Evolutionary conservation across 2,329 filamentous ascomycete species (phyloP), one percentile per base, ranked within the genome.

Genomic region (Canariomyces notabilis): DNA sequence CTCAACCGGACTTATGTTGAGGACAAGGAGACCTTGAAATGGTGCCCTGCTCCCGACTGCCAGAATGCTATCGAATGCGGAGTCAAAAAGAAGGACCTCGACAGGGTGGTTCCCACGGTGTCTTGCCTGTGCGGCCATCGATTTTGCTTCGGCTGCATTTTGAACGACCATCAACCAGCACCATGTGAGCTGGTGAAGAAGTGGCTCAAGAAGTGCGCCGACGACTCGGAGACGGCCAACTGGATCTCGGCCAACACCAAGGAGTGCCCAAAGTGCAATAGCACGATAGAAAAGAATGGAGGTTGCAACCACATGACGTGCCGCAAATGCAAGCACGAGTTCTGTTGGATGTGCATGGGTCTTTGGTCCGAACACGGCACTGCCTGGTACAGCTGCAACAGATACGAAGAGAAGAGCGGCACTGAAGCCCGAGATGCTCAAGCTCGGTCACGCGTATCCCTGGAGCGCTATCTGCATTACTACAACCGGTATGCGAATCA

Each of bases 321-420:
- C 64, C 77, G 90, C 46, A 96, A 96, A 67, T 96, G 90, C 72
- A 89, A 89, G 61, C 84, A 96, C 62, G 90, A 96, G 62, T 96
- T 98, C 62, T 98, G 93, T 70, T 98, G 93, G 93, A 97, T 98
- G 87, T 98, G 93, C 62, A 98, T 98, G 93, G 93, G 93, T 0
- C 74, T 95, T 1, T 98, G 93, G 93, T 94, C 89, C 1, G 93
- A 98, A 67, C 93, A 98, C 64, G 93, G 93, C 53, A 98, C 91
- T 3, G 95, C 89, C 68, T 98, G 93, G 93, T 98, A 98, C 74
- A 98, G 95, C 67, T 98, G 93, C 76, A 98, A 95, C 64, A 79
- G 93, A 7, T 98, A 85, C 59, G 93, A 98, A 63, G 93, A 97
- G 70, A 96, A 93, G 75, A 95, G 88, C 55, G 93, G 93, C 2